Evolutionary conservation across 306 rosid genomes (phyloP).

Genomic region (Mimosa pudica): DNA sequence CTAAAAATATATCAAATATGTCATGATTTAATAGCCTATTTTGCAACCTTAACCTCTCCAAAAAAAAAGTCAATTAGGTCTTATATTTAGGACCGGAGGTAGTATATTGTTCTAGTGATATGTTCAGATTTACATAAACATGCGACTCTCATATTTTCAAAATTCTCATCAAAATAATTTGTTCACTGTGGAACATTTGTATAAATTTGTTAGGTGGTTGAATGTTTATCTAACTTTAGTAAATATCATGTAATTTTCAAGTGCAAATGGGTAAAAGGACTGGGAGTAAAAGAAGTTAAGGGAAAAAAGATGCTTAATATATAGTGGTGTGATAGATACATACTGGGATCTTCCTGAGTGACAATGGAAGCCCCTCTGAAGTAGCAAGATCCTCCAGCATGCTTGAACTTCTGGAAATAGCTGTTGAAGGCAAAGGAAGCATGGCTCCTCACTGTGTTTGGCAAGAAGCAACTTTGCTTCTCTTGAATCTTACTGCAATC

Average conservation of each 20-base stretch:
- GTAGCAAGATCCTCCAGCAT: conserved; percentile 68
- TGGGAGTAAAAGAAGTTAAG: not conserved
- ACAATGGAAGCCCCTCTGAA: conserved; percentile 72
- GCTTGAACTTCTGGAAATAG: conserved; percentile 70
- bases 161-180: too few species aligned
- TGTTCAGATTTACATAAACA: not conserved
- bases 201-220: too few species aligned
- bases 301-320: not conserved
- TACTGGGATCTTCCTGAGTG: conserved; percentile 86
- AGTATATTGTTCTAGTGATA: not conserved
- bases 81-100: too few species aligned
- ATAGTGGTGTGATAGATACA: conserved; percentile 15
- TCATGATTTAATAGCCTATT: too few species aligned
- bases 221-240: too few species aligned
- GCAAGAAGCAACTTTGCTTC: conserved; percentile 67
- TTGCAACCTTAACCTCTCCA: too few species aligned
- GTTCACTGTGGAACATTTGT: too few species aligned
- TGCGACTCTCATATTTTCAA: too few species aligned
- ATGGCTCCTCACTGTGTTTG: conserved; percentile 68
- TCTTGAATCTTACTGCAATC: conserved; percentile 65
- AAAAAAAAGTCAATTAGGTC: too few species aligned
- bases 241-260: too few species aligned
- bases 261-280: too few species aligned
- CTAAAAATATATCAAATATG: too few species aligned
- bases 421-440: conserved; percentile 82